Evolutionary conservation across 768 basidiomycete genomes (phyloP), one percentile per base, ranked within the genome.

Genomic region (Panaeolus papilionaceus): DNA sequence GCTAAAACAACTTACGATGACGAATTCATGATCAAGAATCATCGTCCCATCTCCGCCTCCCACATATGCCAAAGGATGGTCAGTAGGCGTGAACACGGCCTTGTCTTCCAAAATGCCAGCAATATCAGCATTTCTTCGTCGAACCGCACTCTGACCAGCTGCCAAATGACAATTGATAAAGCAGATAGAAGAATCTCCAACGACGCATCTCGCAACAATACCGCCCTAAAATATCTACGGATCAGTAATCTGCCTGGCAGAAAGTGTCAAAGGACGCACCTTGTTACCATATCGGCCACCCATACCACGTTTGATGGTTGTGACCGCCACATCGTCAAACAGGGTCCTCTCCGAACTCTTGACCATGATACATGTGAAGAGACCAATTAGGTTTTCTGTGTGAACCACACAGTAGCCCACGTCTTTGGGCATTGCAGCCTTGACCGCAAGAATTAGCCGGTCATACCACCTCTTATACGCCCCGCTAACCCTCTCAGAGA

Each of bases 121-220:
- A 11, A 96, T 82, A 77, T 99, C 97, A 2, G 91, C 88, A 72
- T 98, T 98, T 18, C 97, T 86, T 68, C 92, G 85, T 1, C 92
- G 86, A 18, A 92, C 86, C 62, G 92, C 92, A 66, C 87, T 86
- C 73, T 98, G 96, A 1, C 97, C 97, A 6, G 95, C 94, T n/a
- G 96, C 97, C 67, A 99, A 86, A 83, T 99, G 97, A 71, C 93
- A 95, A 79, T 99, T 99, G 80, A 99, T 89, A 73, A 98, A 92
- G 79, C 97, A 99, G 14, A 98, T 75, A 0, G 94, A 96, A 1
- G 96, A 92, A 76, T 98, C 95, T 68, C 95, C 95, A 54, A 99
- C 84, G 7, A 96, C 87, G 68, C 98, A 89, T 20, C 96, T 88
- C 3, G 92, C 88, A n/a, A 96, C 86, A 69, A 98, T 96, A 0